phyloP scores from a whole-genome alignment of 306 rosid genomes.

The Vicia sativa region DNA sequence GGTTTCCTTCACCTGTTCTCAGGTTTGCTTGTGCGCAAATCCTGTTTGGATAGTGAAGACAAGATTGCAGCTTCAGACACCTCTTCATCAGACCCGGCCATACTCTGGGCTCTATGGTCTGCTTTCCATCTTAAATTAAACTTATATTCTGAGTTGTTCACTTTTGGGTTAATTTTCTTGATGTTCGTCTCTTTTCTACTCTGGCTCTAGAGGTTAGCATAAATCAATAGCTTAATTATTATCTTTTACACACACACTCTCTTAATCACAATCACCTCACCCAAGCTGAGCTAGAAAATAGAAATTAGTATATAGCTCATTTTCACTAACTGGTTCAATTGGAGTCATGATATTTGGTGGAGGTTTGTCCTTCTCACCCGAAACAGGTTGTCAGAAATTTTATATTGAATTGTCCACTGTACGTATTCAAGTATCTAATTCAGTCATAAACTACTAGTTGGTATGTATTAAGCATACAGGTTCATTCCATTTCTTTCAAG shows the following conservation, averaged over 20 bases:
- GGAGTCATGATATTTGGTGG: slow-evolving; percentile 1
- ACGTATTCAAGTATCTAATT: background rate
- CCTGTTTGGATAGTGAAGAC: slow-evolving; percentile 92
- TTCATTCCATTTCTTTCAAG: slow-evolving; percentile 24
- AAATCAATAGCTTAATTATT: slow-evolving; percentile 8
- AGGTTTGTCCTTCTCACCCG: slow-evolving; percentile 9
- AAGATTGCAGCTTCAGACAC: slow-evolving; percentile 96
- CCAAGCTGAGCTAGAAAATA: slow-evolving; percentile 31
- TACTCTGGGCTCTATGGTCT: slow-evolving; percentile 89
- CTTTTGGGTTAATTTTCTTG: slow-evolving; percentile 35
- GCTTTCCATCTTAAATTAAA: slow-evolving; percentile 53
- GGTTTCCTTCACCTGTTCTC: slow-evolving; percentile 43
- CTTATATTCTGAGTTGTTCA: slow-evolving; percentile 39
- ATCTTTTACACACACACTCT: slow-evolving; percentile 16
- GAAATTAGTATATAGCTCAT: background rate
- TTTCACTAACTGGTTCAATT: slow-evolving; percentile 26
- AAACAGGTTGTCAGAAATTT: background rate
- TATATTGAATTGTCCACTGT: background rate
- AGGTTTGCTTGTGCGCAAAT: slow-evolving; percentile 87
- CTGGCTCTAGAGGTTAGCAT: background rate
- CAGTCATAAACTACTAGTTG: slow-evolving; percentile 8
- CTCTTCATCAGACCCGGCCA: slow-evolving; percentile 82
- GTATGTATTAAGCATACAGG: background rate
- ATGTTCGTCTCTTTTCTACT: slow-evolving; percentile 13
- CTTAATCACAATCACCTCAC: slow-evolving; percentile 26